Evolutionary conservation across 768 basidiomycete species (phyloP).

Genomic region (Tubosaeta brunneosetosa): DNA sequence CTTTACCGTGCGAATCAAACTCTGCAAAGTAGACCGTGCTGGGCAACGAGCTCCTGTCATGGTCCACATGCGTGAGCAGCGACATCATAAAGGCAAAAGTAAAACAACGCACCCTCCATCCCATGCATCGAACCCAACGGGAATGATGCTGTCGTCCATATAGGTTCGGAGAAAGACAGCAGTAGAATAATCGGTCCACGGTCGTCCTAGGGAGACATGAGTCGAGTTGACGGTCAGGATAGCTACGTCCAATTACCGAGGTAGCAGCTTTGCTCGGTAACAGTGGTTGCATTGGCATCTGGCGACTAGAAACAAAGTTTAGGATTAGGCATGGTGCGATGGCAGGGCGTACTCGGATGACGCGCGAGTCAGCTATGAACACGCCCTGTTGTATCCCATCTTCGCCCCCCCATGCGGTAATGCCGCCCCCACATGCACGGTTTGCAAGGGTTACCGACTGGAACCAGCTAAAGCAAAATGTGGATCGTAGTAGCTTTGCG

Average conservation of each 20-base stretch:
- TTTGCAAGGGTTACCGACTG: slow-evolving; percentile 55
- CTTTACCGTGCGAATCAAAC: slow-evolving; percentile 46
- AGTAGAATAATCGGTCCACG: slow-evolving; percentile 58
- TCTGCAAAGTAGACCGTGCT: slow-evolving; percentile 59
- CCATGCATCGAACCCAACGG: slow-evolving; percentile 46
- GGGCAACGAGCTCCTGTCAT: slow-evolving; percentile 45
- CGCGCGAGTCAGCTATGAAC: slow-evolving; percentile 50
- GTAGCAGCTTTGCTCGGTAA: slow-evolving; percentile 43
- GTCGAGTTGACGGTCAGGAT: neutral
- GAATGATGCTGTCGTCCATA: slow-evolving; percentile 54
- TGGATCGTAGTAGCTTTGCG: neutral
- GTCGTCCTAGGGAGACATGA: slow-evolving; percentile 32
- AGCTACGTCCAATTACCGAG: slow-evolving; percentile 35
- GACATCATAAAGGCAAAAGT: neutral
- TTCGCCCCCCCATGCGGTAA: slow-evolving; percentile 61
- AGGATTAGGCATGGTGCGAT: neutral
- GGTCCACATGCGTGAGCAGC: slow-evolving; percentile 21
- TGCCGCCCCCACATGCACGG: slow-evolving; percentile 60
- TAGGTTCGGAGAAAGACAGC: slow-evolving; percentile 50
- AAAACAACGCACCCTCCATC: slow-evolving; percentile 13
- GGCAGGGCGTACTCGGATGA: slow-evolving; percentile 42
- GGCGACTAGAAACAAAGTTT: slow-evolving; percentile 41
- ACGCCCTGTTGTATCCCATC: slow-evolving; percentile 41
- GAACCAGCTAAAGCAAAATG: slow-evolving; percentile 44
- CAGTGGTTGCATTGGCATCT: slow-evolving; percentile 48